Base-by-base conservation (phyloP, 164 flowering plant genomes). In the Buxus sempervirens region DNA sequence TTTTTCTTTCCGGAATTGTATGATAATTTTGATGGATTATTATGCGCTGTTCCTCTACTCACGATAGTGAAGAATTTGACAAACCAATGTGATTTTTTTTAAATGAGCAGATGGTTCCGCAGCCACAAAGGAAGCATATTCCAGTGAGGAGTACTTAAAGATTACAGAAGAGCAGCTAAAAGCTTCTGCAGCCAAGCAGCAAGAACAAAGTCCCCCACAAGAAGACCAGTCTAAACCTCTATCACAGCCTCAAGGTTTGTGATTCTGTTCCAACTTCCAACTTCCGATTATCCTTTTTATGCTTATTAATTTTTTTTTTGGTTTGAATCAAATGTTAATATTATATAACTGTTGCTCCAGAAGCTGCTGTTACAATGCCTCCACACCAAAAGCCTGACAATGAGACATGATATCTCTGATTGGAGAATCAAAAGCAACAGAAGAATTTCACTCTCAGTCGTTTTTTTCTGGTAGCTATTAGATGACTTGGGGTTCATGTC, bases 101-200 rank as follows among this genome's bases (percentile, higher is more conserved):
- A 59, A 49, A 54, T 3, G 19, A 60, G 75, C 76, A 82, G 96
- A 83, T 80, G 88, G 78, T 22, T 53, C 64, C 28, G 19, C 81
- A 20, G 49, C 84, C 0, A 32, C 77, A 32, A 65, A 58, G 23
- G 65, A 32, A 55, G 86, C 87, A 23, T 72, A 81, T 75, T 67
- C 86, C n/a, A 75, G 71, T 62, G 86, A 85, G 67, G 89, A 85
- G 27, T 75, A 75, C 66, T 65, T 84, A 56, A 84, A 82, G 69
- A 74, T 86, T 36, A 84, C 88, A 53, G 84, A 89, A 66, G 90
- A 86, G 62, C 89, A 87, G 76, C 79, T 86, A 14, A 81, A 77
- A 69, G 81, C 85, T 62, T 49, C 84, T 67, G 84, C 83, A 60
- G 60, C 74, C 53, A 73, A 72, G 62, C 78, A 82, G 65, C 81